Percentiles rank a stretch among this genome's conserved stretches.
These are phyloP conservation scores for Scheffersomyces titani DNA, from an alignment of 1,139 yeast species.

Conservation along the genomic window DNA sequence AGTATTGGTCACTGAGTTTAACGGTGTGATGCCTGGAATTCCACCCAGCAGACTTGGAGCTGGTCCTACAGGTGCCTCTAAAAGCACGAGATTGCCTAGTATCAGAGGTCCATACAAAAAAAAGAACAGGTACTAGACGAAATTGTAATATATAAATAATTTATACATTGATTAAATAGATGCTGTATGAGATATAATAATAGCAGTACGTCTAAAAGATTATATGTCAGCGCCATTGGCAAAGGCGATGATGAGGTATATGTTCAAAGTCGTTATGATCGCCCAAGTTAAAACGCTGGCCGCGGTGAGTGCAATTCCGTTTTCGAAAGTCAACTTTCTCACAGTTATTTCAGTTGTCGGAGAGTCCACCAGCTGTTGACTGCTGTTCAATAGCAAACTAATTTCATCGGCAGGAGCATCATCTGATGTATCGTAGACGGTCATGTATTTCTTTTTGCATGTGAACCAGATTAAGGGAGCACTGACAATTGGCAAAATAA, in stretches of 20 bases:
- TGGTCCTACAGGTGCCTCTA: conserved; percentile 7
- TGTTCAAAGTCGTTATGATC: conserved; percentile 68
- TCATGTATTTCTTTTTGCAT: conserved; percentile 60
- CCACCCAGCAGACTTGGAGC: conserved; percentile 22
- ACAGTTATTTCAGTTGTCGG: conserved; percentile 8
- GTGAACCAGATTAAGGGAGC: conserved; percentile 82
- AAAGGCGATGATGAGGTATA: conserved; percentile 70
- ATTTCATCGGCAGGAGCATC: conserved; percentile 7
- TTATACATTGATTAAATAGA: not conserved
- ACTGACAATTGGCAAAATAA: conserved; percentile 70
- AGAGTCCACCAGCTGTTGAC: not conserved
- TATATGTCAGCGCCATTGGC: conserved; percentile 68
- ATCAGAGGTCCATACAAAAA: conserved; percentile 45
- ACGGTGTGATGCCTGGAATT: conserved; percentile 78
- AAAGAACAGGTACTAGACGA: conserved; percentile 23
- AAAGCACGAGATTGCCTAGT: conserved; percentile 38
- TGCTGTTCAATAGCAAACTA: conserved; percentile 8
- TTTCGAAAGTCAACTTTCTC: conserved; percentile 52
- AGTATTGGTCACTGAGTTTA: conserved; percentile 69
- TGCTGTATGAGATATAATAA: conserved; percentile 8
- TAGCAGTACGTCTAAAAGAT: conserved; percentile 2
- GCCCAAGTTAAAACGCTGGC: conserved; percentile 68
- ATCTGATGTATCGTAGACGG: conserved; percentile 37
- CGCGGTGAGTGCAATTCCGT: conserved; percentile 55
- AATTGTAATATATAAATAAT: not conserved